These are phyloP conservation scores for Podaxis sp. DNA, from an alignment of 768 basidiomycete genomes.

Conservation along the genomic window DNA sequence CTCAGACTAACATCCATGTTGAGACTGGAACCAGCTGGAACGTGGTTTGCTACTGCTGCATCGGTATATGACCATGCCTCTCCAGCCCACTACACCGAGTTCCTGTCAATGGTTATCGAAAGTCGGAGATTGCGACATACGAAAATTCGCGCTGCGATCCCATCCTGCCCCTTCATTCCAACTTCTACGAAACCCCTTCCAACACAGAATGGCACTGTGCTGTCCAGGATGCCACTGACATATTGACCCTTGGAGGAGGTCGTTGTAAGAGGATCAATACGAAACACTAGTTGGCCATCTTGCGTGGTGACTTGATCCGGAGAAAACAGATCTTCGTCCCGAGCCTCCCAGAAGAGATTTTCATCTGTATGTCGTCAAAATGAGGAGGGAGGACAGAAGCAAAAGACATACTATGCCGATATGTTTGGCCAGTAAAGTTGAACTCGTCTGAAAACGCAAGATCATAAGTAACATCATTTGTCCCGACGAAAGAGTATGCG, in stretches of 20 bases:
- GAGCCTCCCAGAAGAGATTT: constrained; percentile 71
- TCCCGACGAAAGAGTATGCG: constrained; percentile 64
- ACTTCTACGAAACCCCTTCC: constrained; percentile 24
- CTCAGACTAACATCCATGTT: background rate
- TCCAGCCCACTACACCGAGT: constrained; percentile 8
- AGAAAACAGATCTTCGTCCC: constrained; percentile 76
- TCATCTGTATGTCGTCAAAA: constrained; percentile 32
- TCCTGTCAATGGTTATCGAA: background rate
- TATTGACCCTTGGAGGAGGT: constrained; percentile 5
- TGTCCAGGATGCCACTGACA: constrained; percentile 14
- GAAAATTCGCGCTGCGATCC: background rate
- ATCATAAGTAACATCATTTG: constrained; percentile 67
- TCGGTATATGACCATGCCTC: constrained; percentile 4
- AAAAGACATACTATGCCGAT: constrained; percentile 31
- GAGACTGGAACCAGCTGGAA: constrained; percentile 2
- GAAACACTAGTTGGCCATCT: constrained; percentile 66
- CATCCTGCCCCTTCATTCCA: constrained; percentile 6
- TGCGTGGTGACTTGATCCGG: constrained; percentile 63
- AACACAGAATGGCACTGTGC: constrained; percentile 19
- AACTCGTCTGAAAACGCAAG: constrained; percentile 82
- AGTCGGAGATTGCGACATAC: background rate
- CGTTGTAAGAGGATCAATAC: constrained; percentile 50
- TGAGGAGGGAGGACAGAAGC: background rate
- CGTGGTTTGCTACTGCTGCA: background rate
- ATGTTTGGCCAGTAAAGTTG: constrained; percentile 62